Evolutionary conservation across 2,329 filamentous ascomycete species (phyloP).

Genomic region (Aspergillus tubingensis): DNA sequence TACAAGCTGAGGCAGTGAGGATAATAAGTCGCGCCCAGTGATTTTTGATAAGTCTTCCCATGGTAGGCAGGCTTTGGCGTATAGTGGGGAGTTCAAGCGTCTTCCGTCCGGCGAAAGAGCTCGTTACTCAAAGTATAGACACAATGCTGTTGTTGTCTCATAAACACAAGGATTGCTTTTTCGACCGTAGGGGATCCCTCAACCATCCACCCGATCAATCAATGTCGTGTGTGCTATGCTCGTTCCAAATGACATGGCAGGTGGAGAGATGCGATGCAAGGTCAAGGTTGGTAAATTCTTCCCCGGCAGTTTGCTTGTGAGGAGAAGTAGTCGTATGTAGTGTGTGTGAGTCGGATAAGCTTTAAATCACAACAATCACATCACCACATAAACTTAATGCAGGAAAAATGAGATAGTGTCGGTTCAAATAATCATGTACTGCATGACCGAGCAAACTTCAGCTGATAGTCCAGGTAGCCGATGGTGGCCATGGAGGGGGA

Average conservation of each 20-base stretch:
- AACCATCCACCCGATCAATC: slow-evolving; percentile 13
- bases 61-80: slow-evolving; percentile 43
- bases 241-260: slow-evolving; percentile 20
- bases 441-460: background rate
- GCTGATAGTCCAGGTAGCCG: background rate
- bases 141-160: background rate
- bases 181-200: background rate
- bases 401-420: slow-evolving; percentile 3
- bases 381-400: slow-evolving; percentile 14
- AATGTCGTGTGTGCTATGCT: slow-evolving; percentile 1
- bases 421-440: slow-evolving; percentile 11
- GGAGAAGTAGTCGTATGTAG: background rate
- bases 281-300: slow-evolving; percentile 2
- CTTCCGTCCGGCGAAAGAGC: slow-evolving; percentile 34
- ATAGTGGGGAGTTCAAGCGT: background rate
- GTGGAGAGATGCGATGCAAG: background rate
- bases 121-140: background rate
- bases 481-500: slow-evolving; percentile 10
- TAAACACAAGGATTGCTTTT: background rate
- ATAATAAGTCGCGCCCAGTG: slow-evolving; percentile 96
- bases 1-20: slow-evolving; percentile 79
- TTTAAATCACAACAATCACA: slow-evolving; percentile 17
- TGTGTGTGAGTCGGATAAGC: slow-evolving; percentile 5
- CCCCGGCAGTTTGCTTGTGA: background rate
- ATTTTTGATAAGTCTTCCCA: slow-evolving; percentile 99